Evolutionary conservation across 768 basidiomycete species (phyloP).

Genomic region (Boletus pseudopeckii): DNA sequence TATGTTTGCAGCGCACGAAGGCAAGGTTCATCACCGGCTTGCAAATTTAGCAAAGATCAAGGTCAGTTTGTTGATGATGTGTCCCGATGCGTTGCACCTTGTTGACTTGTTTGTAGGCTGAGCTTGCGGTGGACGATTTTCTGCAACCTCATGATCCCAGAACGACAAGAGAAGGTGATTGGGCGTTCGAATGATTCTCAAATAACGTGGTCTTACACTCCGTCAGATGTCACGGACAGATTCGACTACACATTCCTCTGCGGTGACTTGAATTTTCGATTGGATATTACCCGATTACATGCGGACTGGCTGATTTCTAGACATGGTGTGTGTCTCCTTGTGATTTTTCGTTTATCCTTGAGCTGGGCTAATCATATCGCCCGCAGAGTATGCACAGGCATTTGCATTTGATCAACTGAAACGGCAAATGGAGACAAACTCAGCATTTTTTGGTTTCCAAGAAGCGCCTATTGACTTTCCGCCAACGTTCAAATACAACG

Average conservation of each 20-base stretch:
- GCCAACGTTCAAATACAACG: slow-evolving; percentile 94
- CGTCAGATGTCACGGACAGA: slow-evolving; percentile 70
- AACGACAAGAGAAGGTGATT: slow-evolving; percentile 63
- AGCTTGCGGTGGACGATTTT: slow-evolving; percentile 78
- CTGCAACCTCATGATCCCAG: slow-evolving; percentile 62
- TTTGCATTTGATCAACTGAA: slow-evolving; percentile 88
- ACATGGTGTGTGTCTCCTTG: slow-evolving; percentile 47
- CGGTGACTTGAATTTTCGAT: slow-evolving; percentile 89
- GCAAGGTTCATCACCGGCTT: slow-evolving; percentile 70
- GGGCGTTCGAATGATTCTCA: neutral
- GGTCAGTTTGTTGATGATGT: slow-evolving; percentile 33
- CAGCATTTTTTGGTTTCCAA: slow-evolving; percentile 71
- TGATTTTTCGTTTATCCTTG: neutral
- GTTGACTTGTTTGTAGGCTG: slow-evolving; percentile 44
- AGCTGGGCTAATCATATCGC: slow-evolving; percentile 6
- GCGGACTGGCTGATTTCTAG: slow-evolving; percentile 91
- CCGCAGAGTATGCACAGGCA: slow-evolving; percentile 75
- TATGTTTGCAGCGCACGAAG: slow-evolving; percentile 61
- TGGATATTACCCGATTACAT: slow-evolving; percentile 85
- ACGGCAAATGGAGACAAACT: slow-evolving; percentile 64
- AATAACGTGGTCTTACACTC: slow-evolving; percentile 6
- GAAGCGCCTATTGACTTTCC: slow-evolving; percentile 84
- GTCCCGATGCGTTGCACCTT: neutral
- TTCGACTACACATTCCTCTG: slow-evolving; percentile 89
- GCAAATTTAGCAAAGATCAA: slow-evolving; percentile 90